phyloP scores from a whole-genome alignment of 306 rosid species.

The Fagus sylvatica region DNA sequence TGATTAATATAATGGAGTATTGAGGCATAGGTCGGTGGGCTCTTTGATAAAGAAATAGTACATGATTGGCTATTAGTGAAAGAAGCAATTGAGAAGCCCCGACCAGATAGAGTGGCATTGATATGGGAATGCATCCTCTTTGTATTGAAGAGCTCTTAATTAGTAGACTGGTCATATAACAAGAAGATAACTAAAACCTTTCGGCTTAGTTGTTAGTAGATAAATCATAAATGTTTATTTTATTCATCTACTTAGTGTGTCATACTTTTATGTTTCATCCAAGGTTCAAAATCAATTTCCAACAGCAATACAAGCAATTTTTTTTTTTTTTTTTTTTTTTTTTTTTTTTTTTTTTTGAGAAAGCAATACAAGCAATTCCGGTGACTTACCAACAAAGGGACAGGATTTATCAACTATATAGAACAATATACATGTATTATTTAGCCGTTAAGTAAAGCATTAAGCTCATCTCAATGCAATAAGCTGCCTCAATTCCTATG shows the following conservation, averaged over 20 bases:
- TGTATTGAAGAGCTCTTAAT: conserved; percentile 13
- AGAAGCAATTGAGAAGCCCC: conserved; percentile 13
- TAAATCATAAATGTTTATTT: not conserved
- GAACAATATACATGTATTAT: not conserved
- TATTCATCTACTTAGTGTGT: not conserved
- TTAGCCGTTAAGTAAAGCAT: not conserved
- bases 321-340: too few species aligned
- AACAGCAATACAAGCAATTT: not conserved
- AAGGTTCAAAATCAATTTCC: not conserved
- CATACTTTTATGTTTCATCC: not conserved
- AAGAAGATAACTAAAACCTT: conserved; percentile 19
- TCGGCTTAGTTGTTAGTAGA: conserved; percentile 1
- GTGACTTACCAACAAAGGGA: not conserved
- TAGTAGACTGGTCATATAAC: conserved; percentile 31
- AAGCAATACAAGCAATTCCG: not conserved
- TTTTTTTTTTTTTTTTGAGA: not conserved
- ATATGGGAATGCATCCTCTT: conserved; percentile 24
- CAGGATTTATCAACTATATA: not conserved
- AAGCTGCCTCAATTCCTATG: not conserved
- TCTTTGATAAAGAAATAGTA: not conserved
- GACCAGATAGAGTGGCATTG: conserved; percentile 32
- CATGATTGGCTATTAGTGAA: conserved; percentile 2
- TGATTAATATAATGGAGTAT: not conserved
- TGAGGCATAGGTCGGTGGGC: not conserved
- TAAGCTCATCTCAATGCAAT: not conserved